Conservation (phyloP, 1,284 basidiomycete species). For the Lignosus rhinocerotis region DNA sequence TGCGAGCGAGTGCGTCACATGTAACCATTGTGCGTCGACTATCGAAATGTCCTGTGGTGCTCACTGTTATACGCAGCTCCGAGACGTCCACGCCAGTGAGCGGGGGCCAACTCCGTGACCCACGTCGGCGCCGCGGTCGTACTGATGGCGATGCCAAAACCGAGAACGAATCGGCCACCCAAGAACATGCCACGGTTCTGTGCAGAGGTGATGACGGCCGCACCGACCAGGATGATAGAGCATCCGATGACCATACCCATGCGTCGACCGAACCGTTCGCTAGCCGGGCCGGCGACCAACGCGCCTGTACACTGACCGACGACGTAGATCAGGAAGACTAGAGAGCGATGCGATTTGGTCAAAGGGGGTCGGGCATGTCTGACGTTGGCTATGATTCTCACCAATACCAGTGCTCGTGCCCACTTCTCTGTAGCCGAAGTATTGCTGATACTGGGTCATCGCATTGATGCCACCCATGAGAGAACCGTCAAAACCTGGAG, state of each 20-base stretch:
- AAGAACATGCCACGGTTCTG: slow-evolving; percentile 14
- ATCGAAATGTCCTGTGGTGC: background rate
- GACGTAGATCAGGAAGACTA: slow-evolving; percentile 16
- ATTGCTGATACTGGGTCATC: slow-evolving; percentile 12
- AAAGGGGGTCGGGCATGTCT: background rate
- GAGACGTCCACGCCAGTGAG: slow-evolving; percentile 17
- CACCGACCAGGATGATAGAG: slow-evolving; percentile 11
- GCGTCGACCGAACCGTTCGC: slow-evolving; percentile 10
- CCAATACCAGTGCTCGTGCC: slow-evolving; percentile 11
- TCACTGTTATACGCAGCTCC: slow-evolving; percentile 13
- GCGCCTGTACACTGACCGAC: slow-evolving; percentile 10
- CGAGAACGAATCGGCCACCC: slow-evolving; percentile 13
- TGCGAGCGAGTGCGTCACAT: background rate
- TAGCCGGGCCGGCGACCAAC: slow-evolving; percentile 11
- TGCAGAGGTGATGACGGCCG: slow-evolving; percentile 6
- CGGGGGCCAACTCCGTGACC: slow-evolving; percentile 14
- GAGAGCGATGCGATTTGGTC: background rate
- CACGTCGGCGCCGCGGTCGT: slow-evolving; percentile 16
- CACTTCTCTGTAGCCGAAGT: slow-evolving; percentile 4
- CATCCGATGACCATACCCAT: slow-evolving; percentile 11
- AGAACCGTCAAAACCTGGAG: slow-evolving; percentile 12
- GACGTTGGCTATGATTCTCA: background rate
- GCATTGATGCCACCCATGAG: slow-evolving; percentile 17
- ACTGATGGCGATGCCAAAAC: slow-evolving; percentile 16
- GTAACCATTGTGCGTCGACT: background rate